Evolutionary conservation across 1,284 basidiomycete genomes (phyloP).

Genomic region (Puccinia triticina): DNA sequence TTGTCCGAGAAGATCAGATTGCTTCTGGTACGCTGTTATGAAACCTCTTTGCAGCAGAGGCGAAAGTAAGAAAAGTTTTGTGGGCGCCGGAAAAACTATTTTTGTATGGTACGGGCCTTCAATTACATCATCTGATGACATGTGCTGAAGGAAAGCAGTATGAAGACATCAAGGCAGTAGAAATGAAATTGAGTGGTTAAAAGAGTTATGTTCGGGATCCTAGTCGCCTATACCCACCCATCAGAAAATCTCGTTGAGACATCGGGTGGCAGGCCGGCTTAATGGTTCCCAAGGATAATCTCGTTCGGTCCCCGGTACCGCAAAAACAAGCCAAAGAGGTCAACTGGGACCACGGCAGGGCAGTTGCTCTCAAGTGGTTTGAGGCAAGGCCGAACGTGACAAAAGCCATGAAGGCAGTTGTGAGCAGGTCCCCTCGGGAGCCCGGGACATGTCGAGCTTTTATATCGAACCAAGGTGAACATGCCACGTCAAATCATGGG

Average conservation of each 20-base stretch:
- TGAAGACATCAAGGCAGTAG: too few relatives aligned
- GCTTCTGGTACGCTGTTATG: too few relatives aligned
- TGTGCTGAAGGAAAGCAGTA: too few relatives aligned
- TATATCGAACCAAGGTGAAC: neutral
- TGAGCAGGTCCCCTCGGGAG: too few relatives aligned
- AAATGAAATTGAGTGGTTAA: neutral
- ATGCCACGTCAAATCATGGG: slow-evolving; percentile 12
- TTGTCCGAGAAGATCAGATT: too few relatives aligned
- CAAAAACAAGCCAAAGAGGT: slow-evolving; percentile 22
- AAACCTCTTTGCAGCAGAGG: too few relatives aligned
- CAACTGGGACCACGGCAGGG: neutral
- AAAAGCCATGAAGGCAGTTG: slow-evolving; percentile 4
- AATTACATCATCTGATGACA: too few relatives aligned
- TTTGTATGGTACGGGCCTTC: too few relatives aligned
- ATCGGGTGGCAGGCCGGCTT: slow-evolving; percentile 20
- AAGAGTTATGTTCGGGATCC: slow-evolving; percentile 12
- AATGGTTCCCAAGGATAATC: slow-evolving; percentile 18
- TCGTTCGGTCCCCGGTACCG: slow-evolving; percentile 25
- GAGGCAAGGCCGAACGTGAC: slow-evolving; percentile 19
- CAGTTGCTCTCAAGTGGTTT: slow-evolving; percentile 8
- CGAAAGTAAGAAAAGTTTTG: too few relatives aligned
- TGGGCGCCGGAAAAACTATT: too few relatives aligned
- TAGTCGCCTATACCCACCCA: slow-evolving; percentile 25
- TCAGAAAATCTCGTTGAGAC: slow-evolving; percentile 2
- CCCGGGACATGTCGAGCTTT: neutral